Conservation (phyloP, 208 protist genomes). For the Vickermania ingenoplastis region DNA sequence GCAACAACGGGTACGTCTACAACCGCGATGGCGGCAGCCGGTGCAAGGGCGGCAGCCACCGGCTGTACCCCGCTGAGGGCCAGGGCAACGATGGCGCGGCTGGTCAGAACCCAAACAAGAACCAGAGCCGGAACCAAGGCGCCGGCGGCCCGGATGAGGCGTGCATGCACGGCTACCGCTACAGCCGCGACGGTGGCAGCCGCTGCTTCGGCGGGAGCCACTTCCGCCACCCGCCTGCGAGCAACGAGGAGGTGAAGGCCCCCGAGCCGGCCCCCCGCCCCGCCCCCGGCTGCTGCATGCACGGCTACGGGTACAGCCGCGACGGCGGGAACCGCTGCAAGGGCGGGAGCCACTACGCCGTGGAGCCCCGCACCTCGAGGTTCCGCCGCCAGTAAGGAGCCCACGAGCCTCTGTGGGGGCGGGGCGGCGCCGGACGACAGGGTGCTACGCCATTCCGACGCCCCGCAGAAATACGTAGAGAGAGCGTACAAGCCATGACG, state of each 20-base stretch:
- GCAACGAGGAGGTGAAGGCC: too few relatives aligned
- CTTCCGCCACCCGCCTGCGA: not conserved
- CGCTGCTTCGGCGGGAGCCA: not conserved
- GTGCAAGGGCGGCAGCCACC: not conserved
- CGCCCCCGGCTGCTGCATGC: not conserved
- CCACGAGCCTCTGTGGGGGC: too few relatives aligned
- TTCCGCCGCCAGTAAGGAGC: too few relatives aligned
- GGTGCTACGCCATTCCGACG: too few relatives aligned
- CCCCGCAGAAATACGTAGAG: too few relatives aligned
- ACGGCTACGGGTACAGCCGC: not conserved
- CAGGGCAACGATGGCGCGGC: not conserved
- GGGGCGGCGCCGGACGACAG: too few relatives aligned
- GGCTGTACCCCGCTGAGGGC: not conserved
- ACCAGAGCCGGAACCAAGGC: not conserved
- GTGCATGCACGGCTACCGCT: not conserved
- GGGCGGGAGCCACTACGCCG: not conserved
- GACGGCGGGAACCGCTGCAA: not conserved
- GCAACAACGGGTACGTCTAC: not conserved
- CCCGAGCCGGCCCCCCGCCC: not conserved
- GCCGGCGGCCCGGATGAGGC: not conserved
- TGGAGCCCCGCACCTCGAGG: too few relatives aligned
- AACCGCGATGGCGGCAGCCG: not conserved
- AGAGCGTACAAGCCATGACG: too few relatives aligned
- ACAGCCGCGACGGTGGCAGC: slow-evolving; percentile 1
- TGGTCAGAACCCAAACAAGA: not conserved